Evolutionary conservation across 257 asterid species (phyloP).

Genomic region (Jacaranda mimosifolia): DNA sequence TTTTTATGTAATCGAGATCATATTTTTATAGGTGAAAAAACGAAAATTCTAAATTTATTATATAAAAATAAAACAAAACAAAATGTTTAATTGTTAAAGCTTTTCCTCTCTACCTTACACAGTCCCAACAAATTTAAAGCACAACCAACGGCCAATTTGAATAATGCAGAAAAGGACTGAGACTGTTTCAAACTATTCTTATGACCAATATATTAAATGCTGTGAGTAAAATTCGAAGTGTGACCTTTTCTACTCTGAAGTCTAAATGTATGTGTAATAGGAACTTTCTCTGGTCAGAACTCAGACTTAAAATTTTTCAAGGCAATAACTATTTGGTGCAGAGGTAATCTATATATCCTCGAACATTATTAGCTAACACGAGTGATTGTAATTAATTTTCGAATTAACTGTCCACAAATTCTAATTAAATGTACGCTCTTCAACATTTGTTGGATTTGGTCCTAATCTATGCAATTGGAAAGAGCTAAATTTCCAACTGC

Average conservation of each 20-base stretch:
- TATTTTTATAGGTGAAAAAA: too few relatives aligned
- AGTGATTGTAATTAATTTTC: neutral
- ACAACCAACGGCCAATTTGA: neutral
- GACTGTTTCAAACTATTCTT: slow-evolving; percentile 24
- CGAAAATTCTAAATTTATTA: too few relatives aligned
- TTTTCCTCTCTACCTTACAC: neutral
- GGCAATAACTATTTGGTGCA: slow-evolving; percentile 9
- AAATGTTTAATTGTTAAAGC: too few relatives aligned
- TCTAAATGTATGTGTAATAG: neutral
- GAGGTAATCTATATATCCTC: neutral
- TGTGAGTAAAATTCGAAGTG: neutral
- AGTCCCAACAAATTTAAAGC: neutral
- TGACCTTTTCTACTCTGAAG: slow-evolving; percentile 1
- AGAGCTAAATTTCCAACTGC: too few relatives aligned
- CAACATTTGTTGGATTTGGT: too few relatives aligned
- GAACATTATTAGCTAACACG: neutral
- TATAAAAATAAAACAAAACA: too few relatives aligned
- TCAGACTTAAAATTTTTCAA: slow-evolving; percentile 19
- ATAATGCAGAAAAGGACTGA: slow-evolving; percentile 4
- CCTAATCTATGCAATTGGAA: too few relatives aligned
- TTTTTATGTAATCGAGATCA: too few relatives aligned
- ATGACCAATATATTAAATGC: neutral
- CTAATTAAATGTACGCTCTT: too few relatives aligned
- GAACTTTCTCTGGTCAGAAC: neutral
- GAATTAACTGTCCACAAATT: neutral